Base-by-base conservation (phyloP, 1,284 basidiomycete genomes). In the Moesziomyces globuligerus region DNA sequence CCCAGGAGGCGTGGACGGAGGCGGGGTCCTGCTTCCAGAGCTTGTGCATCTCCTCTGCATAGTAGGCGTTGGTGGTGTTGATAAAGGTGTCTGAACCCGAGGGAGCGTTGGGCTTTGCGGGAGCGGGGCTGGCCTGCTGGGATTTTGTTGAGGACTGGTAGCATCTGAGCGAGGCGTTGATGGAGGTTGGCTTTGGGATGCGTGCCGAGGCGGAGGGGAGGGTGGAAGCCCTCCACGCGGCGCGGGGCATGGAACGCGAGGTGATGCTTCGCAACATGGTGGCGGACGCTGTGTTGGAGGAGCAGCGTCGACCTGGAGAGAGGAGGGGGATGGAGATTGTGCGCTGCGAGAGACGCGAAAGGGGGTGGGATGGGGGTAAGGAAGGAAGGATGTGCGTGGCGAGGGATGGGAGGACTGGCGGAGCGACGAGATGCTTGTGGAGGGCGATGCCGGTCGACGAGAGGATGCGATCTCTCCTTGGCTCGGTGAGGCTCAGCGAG, bases 1-100 rank as follows among this genome's bases (percentile, higher is more conserved):
- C 88, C 96, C 96, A 99, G 28, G 93, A 96, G 3, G 89, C 86
- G 85, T 99, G 95, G 0, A 99, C 96, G 41, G 91, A 91, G 73
- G 88, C 87, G 38, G 93, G 92, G 84, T 99, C 81, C 46, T 83
- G 60, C 59, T 78, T 79, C 82, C 82, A 83, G 40, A 57, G 74
- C 41, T 81, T 74, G 70, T 81, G 75, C 83, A 86, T 87, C 85
- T 95, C 92, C 81, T 97, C 94, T 42, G 90, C 91, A 83, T 98
- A 98, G 86, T 95, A 94, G 38, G 92, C 87, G 85, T 96, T 96
- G 43, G 90, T 93, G 50, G 92, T 92, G 61, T 66, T 78, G 57
- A 76, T 73, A 43, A 81, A 81, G 41, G 56, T 60, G 65, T 81
- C 79, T 42, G 49, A 64, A 17, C 72, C 59, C 17, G 75, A 74